These are phyloP conservation scores for Lactarius pseudohatsudake DNA, from an alignment of 768 basidiomycete species.

Conservation along the genomic window DNA sequence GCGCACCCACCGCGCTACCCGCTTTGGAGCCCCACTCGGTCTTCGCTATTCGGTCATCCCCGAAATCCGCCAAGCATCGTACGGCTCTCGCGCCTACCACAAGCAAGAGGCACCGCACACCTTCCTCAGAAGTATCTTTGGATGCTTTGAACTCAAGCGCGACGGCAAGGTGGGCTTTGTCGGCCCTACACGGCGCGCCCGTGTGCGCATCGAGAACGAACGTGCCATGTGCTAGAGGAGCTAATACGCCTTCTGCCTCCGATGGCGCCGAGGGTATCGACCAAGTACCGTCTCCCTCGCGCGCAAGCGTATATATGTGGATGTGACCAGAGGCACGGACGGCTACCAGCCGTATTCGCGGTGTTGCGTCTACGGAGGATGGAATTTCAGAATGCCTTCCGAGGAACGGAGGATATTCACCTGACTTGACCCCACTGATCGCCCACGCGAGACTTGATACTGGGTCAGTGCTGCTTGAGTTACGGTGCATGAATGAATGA, in stretches of 20 bases:
- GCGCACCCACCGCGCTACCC: constrained; percentile 49
- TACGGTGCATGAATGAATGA: constrained; percentile 38
- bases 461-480: constrained; percentile 43
- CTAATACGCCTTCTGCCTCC: constrained; percentile 42
- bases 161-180: constrained; percentile 43
- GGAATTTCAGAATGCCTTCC: constrained; percentile 2
- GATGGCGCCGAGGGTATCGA: constrained; percentile 40
- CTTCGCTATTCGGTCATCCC: constrained; percentile 64
- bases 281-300: constrained; percentile 35
- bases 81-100: constrained; percentile 59
- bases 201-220: constrained; percentile 58
- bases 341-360: constrained; percentile 61
- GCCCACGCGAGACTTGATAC: constrained; percentile 66
- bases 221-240: constrained; percentile 47
- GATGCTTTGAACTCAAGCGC: constrained; percentile 31
- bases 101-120: constrained; percentile 46
- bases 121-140: constrained; percentile 31
- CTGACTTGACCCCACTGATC: constrained; percentile 54
- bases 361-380: constrained; percentile 41
- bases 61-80: constrained; percentile 54
- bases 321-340: constrained; percentile 56
- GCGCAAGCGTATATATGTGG: constrained; percentile 55
- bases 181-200: constrained; percentile 47
- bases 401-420: constrained; percentile 34
- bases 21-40: constrained; percentile 59